Evolutionary conservation across 225 moss, liverwort and hornwort genomes (phyloP), one percentile per base, ranked within the genome.

Genomic region (Pseudoscleropodium purum): DNA sequence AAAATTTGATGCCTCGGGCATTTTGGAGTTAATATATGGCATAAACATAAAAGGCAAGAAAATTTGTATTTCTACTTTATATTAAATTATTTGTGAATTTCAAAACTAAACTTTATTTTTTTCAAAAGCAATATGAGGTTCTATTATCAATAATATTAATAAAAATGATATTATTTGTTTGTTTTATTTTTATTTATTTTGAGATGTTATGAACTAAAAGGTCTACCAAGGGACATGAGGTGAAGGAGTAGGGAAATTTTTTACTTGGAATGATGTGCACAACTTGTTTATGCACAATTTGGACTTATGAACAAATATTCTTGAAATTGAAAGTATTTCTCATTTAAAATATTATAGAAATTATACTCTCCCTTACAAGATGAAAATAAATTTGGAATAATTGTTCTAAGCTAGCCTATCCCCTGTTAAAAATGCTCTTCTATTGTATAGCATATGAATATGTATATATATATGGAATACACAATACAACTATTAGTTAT

Each of bases 161-260:
- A 19, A 11, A 31, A 30, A 49, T 6, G 8, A 0, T 31, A 31
- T 75, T 7, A 1, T 31, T 75, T 75, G 0, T 20, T 33, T 49
- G 5, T 51, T 49, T 51, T 2, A 75, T 18, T 51, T 49, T 49
- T 20, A 51, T 75, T 51, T 5, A 75, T 33, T 2, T 76, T 31
- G 3, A 49, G 2, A 33, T 33, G 13, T 33, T 3, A 19, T 49
- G 2, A 49, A 12, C 4, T 49, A 2, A 6, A 75, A 49, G 12
- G 33, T 33, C 33, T 75, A 47, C 1, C 0, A 0, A 0, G 0
- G 20, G 11, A 33, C 0, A 2, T 12, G 7, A 31, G 12, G 31
- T 47, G 11, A 0, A 54, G 54, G 54, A 47, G 1, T 18, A 11
- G 0, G 4, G 0, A 47, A 31, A 18, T 2, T 12, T 7, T 49